These are phyloP conservation scores for Phytopythium kandeliae DNA, from an alignment of 352 stramenopile genomes.

Conservation along the genomic window DNA sequence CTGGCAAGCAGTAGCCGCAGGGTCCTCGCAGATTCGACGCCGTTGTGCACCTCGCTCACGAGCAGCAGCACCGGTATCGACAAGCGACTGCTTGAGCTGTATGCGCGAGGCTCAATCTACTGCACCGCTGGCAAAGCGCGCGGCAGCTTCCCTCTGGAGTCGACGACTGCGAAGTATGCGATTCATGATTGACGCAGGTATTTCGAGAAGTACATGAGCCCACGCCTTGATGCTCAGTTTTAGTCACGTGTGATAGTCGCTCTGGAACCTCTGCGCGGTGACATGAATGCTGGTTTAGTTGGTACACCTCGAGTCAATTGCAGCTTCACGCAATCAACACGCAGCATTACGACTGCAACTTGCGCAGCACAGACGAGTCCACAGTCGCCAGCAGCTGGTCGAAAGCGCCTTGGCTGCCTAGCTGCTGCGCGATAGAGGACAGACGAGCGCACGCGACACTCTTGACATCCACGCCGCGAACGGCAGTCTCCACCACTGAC, in stretches of 20 bases:
- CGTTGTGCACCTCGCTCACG: neutral
- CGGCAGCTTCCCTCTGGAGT: neutral
- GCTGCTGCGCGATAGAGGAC: constrained; percentile 27
- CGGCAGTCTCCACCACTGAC: constrained; percentile 27
- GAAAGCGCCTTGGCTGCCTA: constrained; percentile 33
- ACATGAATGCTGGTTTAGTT: neutral
- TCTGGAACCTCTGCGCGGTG: neutral
- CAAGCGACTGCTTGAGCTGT: neutral
- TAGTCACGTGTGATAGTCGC: neutral
- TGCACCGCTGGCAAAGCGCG: neutral
- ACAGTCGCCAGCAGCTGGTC: constrained; percentile 47
- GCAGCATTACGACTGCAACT: constrained; percentile 35
- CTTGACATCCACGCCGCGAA: constrained; percentile 41
- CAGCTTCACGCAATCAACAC: neutral
- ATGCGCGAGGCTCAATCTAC: neutral
- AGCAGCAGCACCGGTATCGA: neutral
- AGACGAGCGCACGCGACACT: constrained; percentile 30
- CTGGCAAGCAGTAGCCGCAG: neutral
- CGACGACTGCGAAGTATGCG: neutral
- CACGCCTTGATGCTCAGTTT: neutral
- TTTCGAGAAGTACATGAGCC: too few relatives aligned
- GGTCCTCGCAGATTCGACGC: neutral
- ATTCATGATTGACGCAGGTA: neutral
- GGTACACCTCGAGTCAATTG: too few relatives aligned
- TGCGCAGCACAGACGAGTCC: constrained; percentile 51